Evolutionary conservation across 78 protist species (phyloP), one percentile per base, ranked within the genome.

Genomic region (Bodo saltans): DNA sequence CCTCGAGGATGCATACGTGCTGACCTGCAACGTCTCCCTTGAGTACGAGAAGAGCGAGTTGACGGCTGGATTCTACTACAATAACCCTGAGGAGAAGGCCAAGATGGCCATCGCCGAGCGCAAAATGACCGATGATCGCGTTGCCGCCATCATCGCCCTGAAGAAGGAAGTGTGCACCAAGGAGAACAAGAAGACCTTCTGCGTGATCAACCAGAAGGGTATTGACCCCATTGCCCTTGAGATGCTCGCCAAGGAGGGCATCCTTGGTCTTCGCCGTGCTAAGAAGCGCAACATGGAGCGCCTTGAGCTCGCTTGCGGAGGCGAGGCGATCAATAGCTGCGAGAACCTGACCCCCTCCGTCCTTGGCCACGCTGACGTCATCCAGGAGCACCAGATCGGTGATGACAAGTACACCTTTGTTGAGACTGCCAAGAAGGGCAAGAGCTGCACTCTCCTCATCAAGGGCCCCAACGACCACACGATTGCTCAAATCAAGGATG

Each of bases 371-470:
- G 99, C 99, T 38, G 99, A 92, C 32, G 30, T 40, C 11, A 88
- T 91, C 42, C 38, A 0, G 42, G 98, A 96, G 89, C 97, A 92
- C 34, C 69, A 72, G 52, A 88, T 98, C 30, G 99, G 98, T 35
- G 99, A 98, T 68, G 99, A 98, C 30, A 97, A 95, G 94, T 99
- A 84, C 92, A 99, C 99, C 12, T 98, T 99, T 84, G 94, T 99
- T 34, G 99, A 99, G 90, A 97, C 90, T 32, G 89, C 78, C 76
- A 78, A 87, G 87, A 88, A 97, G 86, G 98, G 99, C 67, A 32
- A 34, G 83, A 94, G 98, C 23, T 92, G 97, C 93, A 97, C 99
- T 41, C 87, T 98, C 29, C 91, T 97, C 37, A 74, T 98, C 92
- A 96, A 95, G 91, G 98, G 98, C 37, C 97, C 99, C 79, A 93